Evolutionary conservation across 805 yeast species (phyloP).

Genomic region (Starmerella asiatica): DNA sequence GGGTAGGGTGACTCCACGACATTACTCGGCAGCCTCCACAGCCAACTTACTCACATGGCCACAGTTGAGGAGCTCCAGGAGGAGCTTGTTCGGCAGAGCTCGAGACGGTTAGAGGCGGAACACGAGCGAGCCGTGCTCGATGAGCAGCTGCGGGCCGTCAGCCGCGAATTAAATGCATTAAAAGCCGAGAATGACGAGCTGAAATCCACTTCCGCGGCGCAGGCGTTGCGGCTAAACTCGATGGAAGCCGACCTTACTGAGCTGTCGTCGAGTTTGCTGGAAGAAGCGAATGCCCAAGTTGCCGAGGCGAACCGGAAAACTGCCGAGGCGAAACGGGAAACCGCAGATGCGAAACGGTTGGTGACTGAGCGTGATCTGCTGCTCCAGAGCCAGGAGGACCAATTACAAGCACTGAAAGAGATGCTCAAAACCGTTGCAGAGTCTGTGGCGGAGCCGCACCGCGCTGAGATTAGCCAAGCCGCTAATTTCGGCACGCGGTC

Average conservation of each 20-base stretch:
- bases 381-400: conserved; percentile 45
- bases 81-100: conserved; percentile 20
- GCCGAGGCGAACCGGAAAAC: conserved; percentile 65
- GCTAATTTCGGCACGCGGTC: neutral
- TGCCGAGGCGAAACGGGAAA: conserved; percentile 65
- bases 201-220: conserved; percentile 13
- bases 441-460: neutral
- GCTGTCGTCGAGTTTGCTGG: conserved; percentile 40
- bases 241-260: conserved; percentile 44
- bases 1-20: no score
- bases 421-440: conserved; percentile 31
- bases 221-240: conserved; percentile 30
- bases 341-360: conserved; percentile 41
- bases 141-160: conserved; percentile 20
- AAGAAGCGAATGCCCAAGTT: conserved; percentile 54
- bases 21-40: no score
- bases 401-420: conserved; percentile 48
- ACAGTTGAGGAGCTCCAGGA: conserved; percentile 16
- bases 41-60: no score
- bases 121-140: conserved; percentile 23
- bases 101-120: conserved; percentile 25
- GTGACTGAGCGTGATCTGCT: conserved; percentile 55
- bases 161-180: conserved; percentile 15
- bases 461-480: neutral
- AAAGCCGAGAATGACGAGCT: neutral